Evolutionary conservation across 441 rosid species (phyloP), one percentile per base, ranked within the genome.

Genomic region (Theobroma grandiflorum): DNA sequence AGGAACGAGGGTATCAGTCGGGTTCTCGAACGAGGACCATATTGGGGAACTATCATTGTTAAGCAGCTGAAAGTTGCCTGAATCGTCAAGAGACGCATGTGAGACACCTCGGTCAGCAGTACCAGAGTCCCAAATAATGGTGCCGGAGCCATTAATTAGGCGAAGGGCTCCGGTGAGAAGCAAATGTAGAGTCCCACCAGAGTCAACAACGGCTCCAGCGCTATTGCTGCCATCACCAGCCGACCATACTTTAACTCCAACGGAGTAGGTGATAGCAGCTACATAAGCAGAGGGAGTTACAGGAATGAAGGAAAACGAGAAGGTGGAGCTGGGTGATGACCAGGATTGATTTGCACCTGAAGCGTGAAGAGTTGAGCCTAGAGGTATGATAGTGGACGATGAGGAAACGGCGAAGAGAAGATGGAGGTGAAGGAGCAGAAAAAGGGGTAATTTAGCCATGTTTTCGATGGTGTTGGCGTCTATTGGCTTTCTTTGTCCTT

Each of bases 11-110:
- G 96, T 91, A 59, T 95, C 94, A 3, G 90, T 88, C 3, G 98
- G 93, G 75, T 91, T 52, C 8, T 86, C 87, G 78, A 95, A 95
- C 49, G 92, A 86, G 6, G 95, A 90, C 98, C 98, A 95, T 68
- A 90, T 86, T 0, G 89, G 15, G n/a, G 18, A 33, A 78, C 75
- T 77, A n/a, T 72, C 80, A 65, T 82, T 86, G 3, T 81, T 57
- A 59, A 78, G 38, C 55, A 95, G 91, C 26, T 65, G 62, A 16
- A 95, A 82, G 78, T 89, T 83, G n/a, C 98, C 97, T 64, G 83
- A 82, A 76, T 92, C 93, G 65, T 88, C 87, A 35, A 93, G 85
- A 3, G 91, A 80, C 38, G 89, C 94, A 15, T 88, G 80, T 55
- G 82, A 72, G 62, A 91, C 95, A 42, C 90, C 92, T 11, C 64